phyloP scores from a whole-genome alignment of 2,329 filamentous ascomycete genomes.

The Juglanconis oblonga region DNA sequence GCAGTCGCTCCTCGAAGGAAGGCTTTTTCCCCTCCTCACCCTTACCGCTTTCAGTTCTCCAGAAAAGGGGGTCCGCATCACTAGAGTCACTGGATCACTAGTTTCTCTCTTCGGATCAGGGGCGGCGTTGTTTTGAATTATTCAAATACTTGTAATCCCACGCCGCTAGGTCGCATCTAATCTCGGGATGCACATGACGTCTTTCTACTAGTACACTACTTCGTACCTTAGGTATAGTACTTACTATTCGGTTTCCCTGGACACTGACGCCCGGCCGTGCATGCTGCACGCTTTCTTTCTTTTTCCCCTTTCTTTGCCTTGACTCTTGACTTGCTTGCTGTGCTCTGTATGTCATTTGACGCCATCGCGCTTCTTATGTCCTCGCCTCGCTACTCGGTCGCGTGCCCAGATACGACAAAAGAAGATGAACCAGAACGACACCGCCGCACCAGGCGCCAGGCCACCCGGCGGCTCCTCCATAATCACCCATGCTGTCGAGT shows the following conservation, averaged over 20 bases:
- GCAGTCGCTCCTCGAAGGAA: too few relatives aligned
- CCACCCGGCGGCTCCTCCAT: conserved; percentile 1
- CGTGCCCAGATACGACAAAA: not conserved
- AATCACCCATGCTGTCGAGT: conserved; percentile 49
- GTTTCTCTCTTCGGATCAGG: too few relatives aligned
- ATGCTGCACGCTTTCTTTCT: not conserved
- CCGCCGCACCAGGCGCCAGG: not conserved
- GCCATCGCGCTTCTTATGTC: not conserved
- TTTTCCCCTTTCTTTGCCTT: not conserved
- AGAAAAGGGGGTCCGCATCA: too few relatives aligned
- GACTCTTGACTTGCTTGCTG: not conserved
- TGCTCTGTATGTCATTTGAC: not conserved
- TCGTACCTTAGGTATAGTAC: not conserved
- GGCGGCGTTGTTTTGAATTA: not conserved
- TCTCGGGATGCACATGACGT: conserved; percentile 1
- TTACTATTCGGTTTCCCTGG: not conserved
- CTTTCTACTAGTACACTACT: not conserved
- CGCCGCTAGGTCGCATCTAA: not conserved
- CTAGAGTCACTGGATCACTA: too few relatives aligned
- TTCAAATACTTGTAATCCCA: not conserved
- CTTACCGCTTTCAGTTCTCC: too few relatives aligned
- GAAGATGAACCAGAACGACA: conserved; percentile 3
- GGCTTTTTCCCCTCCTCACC: too few relatives aligned
- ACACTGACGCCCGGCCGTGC: not conserved
- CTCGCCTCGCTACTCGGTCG: not conserved